These are phyloP conservation scores for Lentinula sp. DNA, from an alignment of 768 basidiomycete genomes.

Conservation along the genomic window DNA sequence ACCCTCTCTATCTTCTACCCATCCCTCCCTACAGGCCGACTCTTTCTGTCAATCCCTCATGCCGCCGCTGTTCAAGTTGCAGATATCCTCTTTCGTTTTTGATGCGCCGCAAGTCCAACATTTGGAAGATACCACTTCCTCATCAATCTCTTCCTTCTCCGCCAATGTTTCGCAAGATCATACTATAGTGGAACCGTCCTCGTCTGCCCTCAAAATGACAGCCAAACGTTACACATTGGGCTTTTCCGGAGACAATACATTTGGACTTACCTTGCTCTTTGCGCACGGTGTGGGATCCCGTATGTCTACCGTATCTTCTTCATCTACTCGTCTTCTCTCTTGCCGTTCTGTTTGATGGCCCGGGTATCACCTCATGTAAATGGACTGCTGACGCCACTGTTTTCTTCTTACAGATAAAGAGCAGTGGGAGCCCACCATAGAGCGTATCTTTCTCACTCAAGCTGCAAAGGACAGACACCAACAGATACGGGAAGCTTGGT, in stretches of 20 bases:
- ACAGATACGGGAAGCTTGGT: slow-evolving; percentile 32
- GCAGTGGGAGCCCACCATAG: slow-evolving; percentile 46
- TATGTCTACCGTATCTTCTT: slow-evolving; percentile 18
- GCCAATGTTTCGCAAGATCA: not conserved
- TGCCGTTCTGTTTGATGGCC: not conserved
- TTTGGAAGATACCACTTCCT: not conserved
- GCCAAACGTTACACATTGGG: slow-evolving; percentile 36
- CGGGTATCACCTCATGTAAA: not conserved
- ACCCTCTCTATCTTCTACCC: not conserved
- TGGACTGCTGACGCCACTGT: not conserved
- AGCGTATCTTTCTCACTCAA: slow-evolving; percentile 26
- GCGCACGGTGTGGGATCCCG: slow-evolving; percentile 43
- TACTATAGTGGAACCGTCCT: not conserved
- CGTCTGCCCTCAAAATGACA: slow-evolving; percentile 28
- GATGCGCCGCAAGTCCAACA: not conserved
- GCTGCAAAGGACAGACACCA: slow-evolving; percentile 11
- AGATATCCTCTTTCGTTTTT: not conserved
- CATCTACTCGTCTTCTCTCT: not conserved
- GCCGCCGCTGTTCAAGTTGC: not conserved
- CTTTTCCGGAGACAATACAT: slow-evolving; percentile 17
- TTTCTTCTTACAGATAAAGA: slow-evolving; percentile 39
- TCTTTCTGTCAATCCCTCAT: not conserved
- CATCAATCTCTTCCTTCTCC: not conserved
- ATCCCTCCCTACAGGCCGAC: not conserved
- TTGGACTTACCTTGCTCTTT: slow-evolving; percentile 39